Percentiles rank a stretch among this genome's conserved stretches.
Conservation (phyloP, 306 rosid genomes). For the Castanopsis chinensis region DNA sequence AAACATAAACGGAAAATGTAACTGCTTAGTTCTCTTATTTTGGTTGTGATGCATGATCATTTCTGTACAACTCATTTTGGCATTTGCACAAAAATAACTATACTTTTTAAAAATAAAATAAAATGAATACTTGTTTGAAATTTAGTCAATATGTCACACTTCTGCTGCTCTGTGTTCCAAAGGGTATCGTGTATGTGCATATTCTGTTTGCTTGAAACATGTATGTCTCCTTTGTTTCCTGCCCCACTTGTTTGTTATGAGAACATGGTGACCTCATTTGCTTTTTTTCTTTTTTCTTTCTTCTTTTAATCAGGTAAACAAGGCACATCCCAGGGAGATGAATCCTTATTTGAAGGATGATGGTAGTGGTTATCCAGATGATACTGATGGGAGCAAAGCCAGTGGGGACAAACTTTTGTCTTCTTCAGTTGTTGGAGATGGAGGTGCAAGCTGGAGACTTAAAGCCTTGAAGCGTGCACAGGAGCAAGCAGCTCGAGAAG, state of each 20-base stretch:
- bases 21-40: neutral
- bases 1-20: neutral
- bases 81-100: too few species aligned
- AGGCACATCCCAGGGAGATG: conserved; percentile 71
- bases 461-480: conserved; percentile 94
- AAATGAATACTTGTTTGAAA: neutral
- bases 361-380: conserved; percentile 88
- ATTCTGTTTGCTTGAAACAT: conserved; percentile 10
- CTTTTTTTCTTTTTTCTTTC: neutral
- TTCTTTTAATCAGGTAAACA: conserved; percentile 32
- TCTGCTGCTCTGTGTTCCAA: neutral
- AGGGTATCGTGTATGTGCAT: neutral
- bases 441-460: conserved; percentile 97
- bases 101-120: neutral
- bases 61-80: neutral
- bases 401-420: conserved; percentile 45
- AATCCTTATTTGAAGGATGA: conserved; percentile 80
- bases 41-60: neutral
- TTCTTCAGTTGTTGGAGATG: conserved; percentile 87
- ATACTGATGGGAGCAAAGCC: conserved; percentile 38
- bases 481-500: conserved; percentile 90
- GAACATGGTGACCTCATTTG: neutral
- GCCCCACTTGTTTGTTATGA: neutral
- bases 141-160: neutral
- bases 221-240: neutral